These are phyloP conservation scores for Scutellaria minor DNA, from an alignment of 257 asterid species.

Conservation along the genomic window DNA sequence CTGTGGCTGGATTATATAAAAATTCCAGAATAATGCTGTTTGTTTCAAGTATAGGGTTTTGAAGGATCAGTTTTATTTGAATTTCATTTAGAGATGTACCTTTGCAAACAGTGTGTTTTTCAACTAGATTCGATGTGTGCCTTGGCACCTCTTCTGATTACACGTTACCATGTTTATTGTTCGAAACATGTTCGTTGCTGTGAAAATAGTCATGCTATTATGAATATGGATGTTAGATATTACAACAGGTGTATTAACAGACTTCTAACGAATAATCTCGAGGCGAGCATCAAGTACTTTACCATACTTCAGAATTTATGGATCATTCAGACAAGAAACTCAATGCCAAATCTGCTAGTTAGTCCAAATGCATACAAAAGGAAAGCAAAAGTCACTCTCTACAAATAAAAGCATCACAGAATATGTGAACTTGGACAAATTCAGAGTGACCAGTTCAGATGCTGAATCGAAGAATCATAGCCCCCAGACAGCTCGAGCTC, in stretches of 20 bases:
- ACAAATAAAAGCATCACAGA: conserved; percentile 12
- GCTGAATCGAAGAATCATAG: conserved; percentile 59
- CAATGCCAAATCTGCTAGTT: not conserved
- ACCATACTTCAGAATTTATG: not conserved
- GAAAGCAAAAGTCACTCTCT: not conserved
- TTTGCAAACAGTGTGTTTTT: conserved; percentile 1
- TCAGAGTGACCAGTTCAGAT: conserved; percentile 70
- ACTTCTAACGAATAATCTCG: no score
- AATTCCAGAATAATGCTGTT: conserved; percentile 32
- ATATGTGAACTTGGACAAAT: not conserved
- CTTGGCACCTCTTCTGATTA: not conserved
- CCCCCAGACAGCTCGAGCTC: conserved; percentile 57
- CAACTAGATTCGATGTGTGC: not conserved
- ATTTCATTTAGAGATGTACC: not conserved
- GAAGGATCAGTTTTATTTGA: not conserved
- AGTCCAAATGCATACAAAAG: not conserved
- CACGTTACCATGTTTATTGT: not conserved
- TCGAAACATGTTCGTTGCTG: no score
- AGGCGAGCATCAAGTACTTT: no score
- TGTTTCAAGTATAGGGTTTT: conserved; percentile 22
- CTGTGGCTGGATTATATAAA: conserved; percentile 28
- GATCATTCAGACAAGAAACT: conserved; percentile 2
- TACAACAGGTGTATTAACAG: no score
- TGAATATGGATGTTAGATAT: no score
- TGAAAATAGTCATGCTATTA: no score